These are phyloP conservation scores for Cordyceps cateniannulata DNA, from an alignment of 2,329 filamentous ascomycete genomes.

Conservation along the genomic window DNA sequence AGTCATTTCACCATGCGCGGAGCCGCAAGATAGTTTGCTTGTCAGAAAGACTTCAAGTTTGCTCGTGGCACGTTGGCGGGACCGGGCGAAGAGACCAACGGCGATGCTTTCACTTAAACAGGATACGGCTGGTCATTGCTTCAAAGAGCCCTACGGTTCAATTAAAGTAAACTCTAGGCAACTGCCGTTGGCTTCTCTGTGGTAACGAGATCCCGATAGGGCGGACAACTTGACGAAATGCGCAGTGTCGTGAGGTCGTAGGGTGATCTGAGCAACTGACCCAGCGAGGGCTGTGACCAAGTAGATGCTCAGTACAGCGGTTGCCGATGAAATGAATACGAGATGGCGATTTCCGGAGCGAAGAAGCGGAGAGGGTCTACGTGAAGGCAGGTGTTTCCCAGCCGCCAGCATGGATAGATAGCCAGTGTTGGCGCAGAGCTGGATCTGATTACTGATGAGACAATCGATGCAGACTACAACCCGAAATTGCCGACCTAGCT, in stretches of 20 bases:
- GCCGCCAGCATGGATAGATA: neutral
- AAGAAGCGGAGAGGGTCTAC: neutral
- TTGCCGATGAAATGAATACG: neutral
- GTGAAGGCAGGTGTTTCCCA: neutral
- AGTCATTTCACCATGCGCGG: neutral
- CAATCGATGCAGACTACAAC: neutral
- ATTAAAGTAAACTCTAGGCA: too few species aligned
- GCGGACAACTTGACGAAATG: neutral
- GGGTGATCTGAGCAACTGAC: constrained; percentile 1
- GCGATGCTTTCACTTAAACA: neutral
- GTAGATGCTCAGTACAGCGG: neutral
- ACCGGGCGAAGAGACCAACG: neutral
- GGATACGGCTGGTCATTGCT: neutral
- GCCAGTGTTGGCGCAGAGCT: neutral
- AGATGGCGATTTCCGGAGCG: neutral
- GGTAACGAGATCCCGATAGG: neutral
- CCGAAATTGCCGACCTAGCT: neutral
- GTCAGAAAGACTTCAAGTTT: neutral
- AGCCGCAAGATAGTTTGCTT: constrained; percentile 4
- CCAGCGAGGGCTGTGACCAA: neutral
- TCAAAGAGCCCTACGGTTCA: neutral
- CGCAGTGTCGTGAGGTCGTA: neutral
- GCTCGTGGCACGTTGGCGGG: neutral
- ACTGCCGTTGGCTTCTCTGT: neutral
- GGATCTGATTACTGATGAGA: neutral